A percentile compares a stretch with the other conserved stretches of the same genome.
Evolutionary conservation across 768 basidiomycete species (phyloP).

Genomic region (Neoboletus brunneissimus): DNA sequence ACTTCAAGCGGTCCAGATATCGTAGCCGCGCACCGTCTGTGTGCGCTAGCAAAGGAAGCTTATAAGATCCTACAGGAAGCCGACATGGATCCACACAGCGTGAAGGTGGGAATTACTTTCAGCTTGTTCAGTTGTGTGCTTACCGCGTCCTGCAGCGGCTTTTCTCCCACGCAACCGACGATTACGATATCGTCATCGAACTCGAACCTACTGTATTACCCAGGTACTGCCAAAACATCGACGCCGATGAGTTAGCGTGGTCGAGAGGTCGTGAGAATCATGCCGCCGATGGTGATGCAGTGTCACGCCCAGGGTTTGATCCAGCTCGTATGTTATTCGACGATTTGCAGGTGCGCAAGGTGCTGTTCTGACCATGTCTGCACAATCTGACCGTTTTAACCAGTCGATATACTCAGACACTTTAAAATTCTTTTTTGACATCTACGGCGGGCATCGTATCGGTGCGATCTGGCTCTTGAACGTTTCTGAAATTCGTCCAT

Average conservation of each 20-base stretch:
- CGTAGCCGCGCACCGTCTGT: slow-evolving; percentile 71
- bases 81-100: slow-evolving; percentile 49
- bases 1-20: slow-evolving; percentile 61
- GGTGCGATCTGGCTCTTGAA: slow-evolving; percentile 87
- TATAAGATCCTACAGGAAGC: slow-evolving; percentile 55
- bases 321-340: slow-evolving; percentile 63
- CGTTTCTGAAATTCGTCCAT: slow-evolving; percentile 57
- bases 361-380: background rate
- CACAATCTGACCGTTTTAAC: slow-evolving; percentile 3
- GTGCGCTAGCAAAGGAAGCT: slow-evolving; percentile 72
- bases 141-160: slow-evolving; percentile 51
- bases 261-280: slow-evolving; percentile 30
- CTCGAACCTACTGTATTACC: slow-evolving; percentile 64
- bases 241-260: slow-evolving; percentile 48
- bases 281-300: slow-evolving; percentile 32
- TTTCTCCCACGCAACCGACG: slow-evolving; percentile 77
- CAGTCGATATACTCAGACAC: slow-evolving; percentile 74
- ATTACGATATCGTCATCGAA: slow-evolving; percentile 84
- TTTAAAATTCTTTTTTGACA: slow-evolving; percentile 81
- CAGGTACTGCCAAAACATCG: slow-evolving; percentile 71
- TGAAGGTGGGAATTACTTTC: slow-evolving; percentile 48
- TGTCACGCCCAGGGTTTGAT: slow-evolving; percentile 70
- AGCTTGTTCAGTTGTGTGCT: background rate
- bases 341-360: slow-evolving; percentile 66
- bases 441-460: slow-evolving; percentile 72